Conservation (phyloP, 345 rosid species). For the Ailanthus altissimus region DNA sequence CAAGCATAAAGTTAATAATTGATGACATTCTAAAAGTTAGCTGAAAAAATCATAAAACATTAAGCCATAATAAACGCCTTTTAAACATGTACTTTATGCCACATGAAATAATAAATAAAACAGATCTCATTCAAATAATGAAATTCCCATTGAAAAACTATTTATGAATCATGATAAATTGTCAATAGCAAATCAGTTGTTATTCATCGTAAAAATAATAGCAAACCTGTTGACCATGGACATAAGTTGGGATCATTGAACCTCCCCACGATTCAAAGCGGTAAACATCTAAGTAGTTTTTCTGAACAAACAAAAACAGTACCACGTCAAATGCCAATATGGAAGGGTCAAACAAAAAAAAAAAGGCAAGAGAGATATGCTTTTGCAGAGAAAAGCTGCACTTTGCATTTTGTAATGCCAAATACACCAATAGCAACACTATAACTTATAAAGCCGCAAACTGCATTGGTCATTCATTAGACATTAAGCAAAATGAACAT, state of each 20-base stretch:
- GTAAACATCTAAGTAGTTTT: conserved; percentile 92
- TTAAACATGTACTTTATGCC: background rate
- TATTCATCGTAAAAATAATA: conserved; percentile 21
- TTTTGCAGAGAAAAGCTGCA: conserved; percentile 4
- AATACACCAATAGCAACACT: conserved; percentile 13
- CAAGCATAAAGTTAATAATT: background rate
- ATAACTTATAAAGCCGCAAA: background rate
- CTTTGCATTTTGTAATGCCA: background rate
- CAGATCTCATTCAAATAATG: conserved; percentile 1
- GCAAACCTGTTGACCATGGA: conserved; percentile 85
- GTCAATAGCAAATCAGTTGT: conserved; percentile 57
- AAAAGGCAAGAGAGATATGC: background rate
- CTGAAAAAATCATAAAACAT: background rate
- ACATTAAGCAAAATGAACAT: background rate
- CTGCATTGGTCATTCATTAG: background rate
- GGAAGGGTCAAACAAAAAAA: background rate
- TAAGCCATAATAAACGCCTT: background rate
- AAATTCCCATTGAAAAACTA: conserved; percentile 19
- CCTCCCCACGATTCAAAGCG: conserved; percentile 99
- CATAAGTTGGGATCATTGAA: conserved; percentile 82
- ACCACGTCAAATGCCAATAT: conserved; percentile 24
- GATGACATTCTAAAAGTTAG: background rate
- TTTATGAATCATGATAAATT: background rate
- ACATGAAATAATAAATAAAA: background rate
- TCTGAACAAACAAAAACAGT: conserved; percentile 49